Base-by-base conservation (phyloP, 2,329 filamentous ascomycete genomes). In the Bipolaris victoriae region DNA sequence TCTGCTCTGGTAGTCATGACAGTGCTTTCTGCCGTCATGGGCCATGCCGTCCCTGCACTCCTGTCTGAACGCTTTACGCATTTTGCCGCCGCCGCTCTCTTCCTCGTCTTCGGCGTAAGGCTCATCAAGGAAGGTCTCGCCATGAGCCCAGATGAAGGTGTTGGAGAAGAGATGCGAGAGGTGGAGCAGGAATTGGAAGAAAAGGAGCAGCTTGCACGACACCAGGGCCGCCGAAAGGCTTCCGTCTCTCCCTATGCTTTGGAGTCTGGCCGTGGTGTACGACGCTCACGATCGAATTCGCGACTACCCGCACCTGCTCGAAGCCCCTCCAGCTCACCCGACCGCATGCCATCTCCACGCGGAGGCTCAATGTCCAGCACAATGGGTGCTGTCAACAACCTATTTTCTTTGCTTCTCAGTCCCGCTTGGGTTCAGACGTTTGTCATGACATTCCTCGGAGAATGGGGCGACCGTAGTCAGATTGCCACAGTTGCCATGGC, bases 401-500 rank as follows among this genome's bases (percentile, higher is more conserved):
- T 99, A 3, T 86, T 92, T 61, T 92, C 91, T 10, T 82, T 99
- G 6, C 84, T 99, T 4, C 83, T 99, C 37, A 97, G 91, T 77
- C 95, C 95, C 1, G 95, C 93, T 0, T 99, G 95, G 95, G 95
- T 99, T 13, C 94, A 98, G 79, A 99, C 95, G 0, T 99, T 99
- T 74, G 86, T 96, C 68, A 99, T 99, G 95, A 99, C 95, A 2
- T 99, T 99, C 79, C 80, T 99, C 29, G 95, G 95, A 39, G 95
- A 99, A 77, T 99, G 95, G 95, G 95, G 95, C 55, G 95, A 99
- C 72, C 88, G 95, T 66, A 96, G 91, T 75, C 95, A 99, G 80
- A 98, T 99, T 70, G 95, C 95, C 20, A 99, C 95, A 0, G 96
- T 99, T 73, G 95, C 95, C 52, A 99, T 99, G 95, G 95, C 95